Evolutionary conservation across 495 filamentous ascomycete species (phyloP).

Genomic region (Pseudomonodictys pantanalensis): DNA sequence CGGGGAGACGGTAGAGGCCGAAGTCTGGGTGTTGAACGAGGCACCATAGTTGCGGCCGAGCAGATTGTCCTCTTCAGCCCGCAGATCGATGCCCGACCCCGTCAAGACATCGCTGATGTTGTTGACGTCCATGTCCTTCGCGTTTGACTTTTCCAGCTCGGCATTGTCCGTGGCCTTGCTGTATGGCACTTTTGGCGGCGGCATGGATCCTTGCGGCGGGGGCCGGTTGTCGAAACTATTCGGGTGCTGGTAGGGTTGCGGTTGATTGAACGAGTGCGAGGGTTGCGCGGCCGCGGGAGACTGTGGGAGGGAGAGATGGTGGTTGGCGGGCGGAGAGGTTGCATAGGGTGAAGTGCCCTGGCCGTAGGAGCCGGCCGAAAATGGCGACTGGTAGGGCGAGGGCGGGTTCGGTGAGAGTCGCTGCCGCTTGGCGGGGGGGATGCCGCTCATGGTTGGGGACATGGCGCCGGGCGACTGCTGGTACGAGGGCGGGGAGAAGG

Average conservation of each 20-base stretch:
- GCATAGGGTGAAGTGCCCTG: constrained; percentile 8
- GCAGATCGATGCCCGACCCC: constrained; percentile 76
- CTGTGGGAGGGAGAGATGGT: constrained; percentile 15
- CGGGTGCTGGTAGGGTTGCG: constrained; percentile 34
- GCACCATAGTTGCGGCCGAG: constrained; percentile 50
- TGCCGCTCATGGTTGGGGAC: constrained; percentile 32
- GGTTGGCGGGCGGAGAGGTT: constrained; percentile 30
- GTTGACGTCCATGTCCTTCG: constrained; percentile 55
- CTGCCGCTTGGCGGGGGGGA: constrained; percentile 64
- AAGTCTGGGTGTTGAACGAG: constrained; percentile 48
- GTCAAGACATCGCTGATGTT: constrained; percentile 74
- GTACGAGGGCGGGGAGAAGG: constrained; percentile 23
- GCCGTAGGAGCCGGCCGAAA: constrained; percentile 46
- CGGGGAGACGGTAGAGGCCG: constrained; percentile 36
- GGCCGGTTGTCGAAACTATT: constrained; percentile 39
- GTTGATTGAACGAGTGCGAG: constrained; percentile 35
- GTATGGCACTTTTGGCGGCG: constrained; percentile 69
- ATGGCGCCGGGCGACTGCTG: constrained; percentile 30
- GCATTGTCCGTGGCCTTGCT: constrained; percentile 38
- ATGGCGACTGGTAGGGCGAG: constrained; percentile 49
- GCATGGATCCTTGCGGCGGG: constrained; percentile 61
- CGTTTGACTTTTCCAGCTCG: constrained; percentile 51
- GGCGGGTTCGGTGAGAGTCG: constrained; percentile 64
- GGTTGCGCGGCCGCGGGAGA: constrained; percentile 33
- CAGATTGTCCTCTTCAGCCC: constrained; percentile 74